Evolutionary conservation across 2,329 filamentous ascomycete genomes (phyloP), one percentile per base, ranked within the genome.

Genomic region (Didymosphaeria variabile): DNA sequence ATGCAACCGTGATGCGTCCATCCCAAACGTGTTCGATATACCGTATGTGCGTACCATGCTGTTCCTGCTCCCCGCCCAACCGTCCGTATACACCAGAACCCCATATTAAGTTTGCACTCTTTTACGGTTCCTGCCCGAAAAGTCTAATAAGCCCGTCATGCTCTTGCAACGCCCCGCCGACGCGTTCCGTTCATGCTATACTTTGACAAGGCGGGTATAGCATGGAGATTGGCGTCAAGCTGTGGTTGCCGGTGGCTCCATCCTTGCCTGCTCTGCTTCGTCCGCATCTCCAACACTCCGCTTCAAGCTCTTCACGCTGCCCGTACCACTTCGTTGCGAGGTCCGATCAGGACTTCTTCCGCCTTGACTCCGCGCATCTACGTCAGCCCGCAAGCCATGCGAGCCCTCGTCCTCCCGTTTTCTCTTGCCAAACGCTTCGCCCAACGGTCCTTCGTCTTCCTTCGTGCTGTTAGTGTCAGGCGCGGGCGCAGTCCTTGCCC

Each of bases 271-370:
- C 38, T 73, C 69, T 23, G 60, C 60, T 19, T 76, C 74, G 50
- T 74, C 71, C 26, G 66, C 66, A 55, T 76, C 75, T 15, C 32
- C 52, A 58, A 47, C 42, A 12, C 53, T 55, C 17, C 72, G 70
- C 55, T 74, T 75, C 67, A 75, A 62, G 63, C 75, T 77, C 60
- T 72, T 72, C 51, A 75, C 67, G 55, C 76, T 78, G 31, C 74
- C 72, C 9, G 72, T 72, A 7, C 62, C 71, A 61, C 76, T 78
- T 42, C 66, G 72, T 57, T 77, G 76, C 8, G 76, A 78, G 46
- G 67, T 59, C 31, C 73, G 63, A 62, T 77, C 75, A 12, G 76
- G 76, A 49, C 75, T 77, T 60, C 68, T 65, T 38, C 71, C 70
- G 42, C 69, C 72, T 50, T 68, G 70, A 47, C 73, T 76, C 13